Conservation (phyloP, 371 early-diverging fungal genomes). For the Circinella minor region DNA sequence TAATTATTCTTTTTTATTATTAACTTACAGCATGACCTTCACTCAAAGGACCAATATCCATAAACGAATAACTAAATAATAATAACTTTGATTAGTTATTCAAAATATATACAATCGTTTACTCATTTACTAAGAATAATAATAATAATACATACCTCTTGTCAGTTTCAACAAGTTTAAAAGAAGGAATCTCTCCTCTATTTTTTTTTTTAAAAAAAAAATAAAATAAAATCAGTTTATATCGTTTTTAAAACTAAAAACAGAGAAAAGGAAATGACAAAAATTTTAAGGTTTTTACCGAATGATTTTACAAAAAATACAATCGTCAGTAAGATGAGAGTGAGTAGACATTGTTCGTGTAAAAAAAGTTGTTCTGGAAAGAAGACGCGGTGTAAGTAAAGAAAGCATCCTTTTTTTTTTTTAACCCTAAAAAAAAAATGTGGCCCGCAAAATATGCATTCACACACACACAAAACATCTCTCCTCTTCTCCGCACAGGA, state of each 20-base stretch:
- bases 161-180: constrained; percentile 83
- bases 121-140: background rate
- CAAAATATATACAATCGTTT: background rate
- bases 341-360: constrained; percentile 20
- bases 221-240: background rate
- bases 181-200: constrained; percentile 85
- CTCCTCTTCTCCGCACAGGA: too few species aligned
- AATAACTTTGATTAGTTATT: background rate
- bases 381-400: constrained; percentile 8
- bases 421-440: background rate
- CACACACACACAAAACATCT: too few species aligned
- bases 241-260: background rate
- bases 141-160: constrained; percentile 50
- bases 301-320: constrained; percentile 94
- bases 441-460: too few species aligned
- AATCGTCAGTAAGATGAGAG: constrained; percentile 52
- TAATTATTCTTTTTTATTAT: background rate
- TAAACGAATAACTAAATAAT: constrained; percentile 59
- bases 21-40: constrained; percentile 78
- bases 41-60: constrained; percentile 81
- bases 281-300: constrained; percentile 35
- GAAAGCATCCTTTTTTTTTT: constrained; percentile 1
- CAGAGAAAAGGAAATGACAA: background rate
- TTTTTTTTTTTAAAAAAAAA: background rate
- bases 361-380: constrained; percentile 3